phyloP scores from a whole-genome alignment of 257 asterid genomes.

The Thymus quinquecostatus region DNA sequence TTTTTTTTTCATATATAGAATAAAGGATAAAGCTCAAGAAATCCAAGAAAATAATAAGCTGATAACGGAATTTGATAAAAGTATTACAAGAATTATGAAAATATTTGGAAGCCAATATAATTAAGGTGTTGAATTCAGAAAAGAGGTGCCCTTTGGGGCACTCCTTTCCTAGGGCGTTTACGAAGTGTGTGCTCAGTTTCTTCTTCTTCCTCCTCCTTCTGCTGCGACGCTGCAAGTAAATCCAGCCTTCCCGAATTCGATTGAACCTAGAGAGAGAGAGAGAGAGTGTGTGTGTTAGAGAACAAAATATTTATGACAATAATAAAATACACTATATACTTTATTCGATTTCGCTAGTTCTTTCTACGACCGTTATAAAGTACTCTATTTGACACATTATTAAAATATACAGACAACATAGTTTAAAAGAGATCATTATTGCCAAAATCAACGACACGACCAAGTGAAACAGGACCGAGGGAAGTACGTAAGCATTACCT shows the following conservation, averaged over 20 bases:
- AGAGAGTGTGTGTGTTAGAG: not conserved
- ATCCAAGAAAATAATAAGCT: not conserved
- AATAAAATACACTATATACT: no score
- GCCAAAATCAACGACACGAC: no score
- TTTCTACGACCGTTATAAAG: no score
- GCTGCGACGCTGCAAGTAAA: not conserved
- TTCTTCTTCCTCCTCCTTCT: not conserved
- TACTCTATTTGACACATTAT: no score
- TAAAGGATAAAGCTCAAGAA: not conserved
- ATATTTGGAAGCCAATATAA: not conserved
- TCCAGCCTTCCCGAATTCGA: not conserved
- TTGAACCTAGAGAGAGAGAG: slow-evolving; percentile 10
- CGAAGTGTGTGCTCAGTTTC: not conserved
- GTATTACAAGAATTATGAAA: no score
- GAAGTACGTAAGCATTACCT: slow-evolving; percentile 31
- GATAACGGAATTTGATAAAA: no score
- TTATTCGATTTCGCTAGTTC: no score
- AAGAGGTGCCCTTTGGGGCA: slow-evolving; percentile 43
- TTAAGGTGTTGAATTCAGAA: not conserved
- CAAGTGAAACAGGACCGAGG: no score
- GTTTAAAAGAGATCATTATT: no score
- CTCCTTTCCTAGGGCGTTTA: slow-evolving; percentile 42
- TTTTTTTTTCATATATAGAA: not conserved
- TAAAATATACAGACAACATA: no score
- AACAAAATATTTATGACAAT: not conserved